Evolutionary conservation across 73 alveolate species (phyloP).

Genomic region (Stentor coeruleus): DNA sequence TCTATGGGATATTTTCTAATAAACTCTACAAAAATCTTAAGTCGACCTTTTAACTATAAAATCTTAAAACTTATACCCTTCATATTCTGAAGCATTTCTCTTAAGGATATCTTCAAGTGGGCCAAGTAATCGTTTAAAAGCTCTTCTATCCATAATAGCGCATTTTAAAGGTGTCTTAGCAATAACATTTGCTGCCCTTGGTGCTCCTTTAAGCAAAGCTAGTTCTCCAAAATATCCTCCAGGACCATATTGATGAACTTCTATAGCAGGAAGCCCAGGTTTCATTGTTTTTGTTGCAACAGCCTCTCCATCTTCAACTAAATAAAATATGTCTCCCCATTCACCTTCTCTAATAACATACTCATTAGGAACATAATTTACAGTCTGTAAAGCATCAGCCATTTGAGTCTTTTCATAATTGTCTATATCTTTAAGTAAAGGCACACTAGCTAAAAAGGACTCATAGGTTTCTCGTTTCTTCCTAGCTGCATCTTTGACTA

Average conservation of each 20-base stretch:
- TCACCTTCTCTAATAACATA: slow-evolving; percentile 77
- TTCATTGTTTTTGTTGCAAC: slow-evolving; percentile 83
- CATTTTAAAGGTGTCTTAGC: slow-evolving; percentile 47
- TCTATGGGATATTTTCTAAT: too few relatives aligned
- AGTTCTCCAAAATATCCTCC: slow-evolving; percentile 58
- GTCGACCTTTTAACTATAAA: not conserved
- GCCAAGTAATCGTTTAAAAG: slow-evolving; percentile 75
- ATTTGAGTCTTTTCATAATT: slow-evolving; percentile 79
- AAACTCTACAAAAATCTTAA: not conserved
- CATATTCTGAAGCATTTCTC: slow-evolving; percentile 59
- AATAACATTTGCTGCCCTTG: slow-evolving; percentile 56
- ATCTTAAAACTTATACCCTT: slow-evolving; percentile 32
- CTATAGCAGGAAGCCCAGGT: slow-evolving; percentile 40
- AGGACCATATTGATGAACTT: slow-evolving; percentile 33
- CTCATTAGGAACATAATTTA: slow-evolving; percentile 53
- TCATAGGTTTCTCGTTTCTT: slow-evolving; percentile 88
- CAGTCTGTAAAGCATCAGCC: slow-evolving; percentile 81
- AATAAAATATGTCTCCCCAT: slow-evolving; percentile 87
- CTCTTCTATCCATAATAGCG: slow-evolving; percentile 54
- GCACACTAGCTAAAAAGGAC: slow-evolving; percentile 60
- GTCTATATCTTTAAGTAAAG: slow-evolving; percentile 70
- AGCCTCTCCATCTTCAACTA: slow-evolving; percentile 83
- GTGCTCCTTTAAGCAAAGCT: slow-evolving; percentile 47
- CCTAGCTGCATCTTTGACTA: slow-evolving; percentile 83
- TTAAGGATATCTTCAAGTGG: slow-evolving; percentile 69